Evolutionary conservation across 306 rosid species (phyloP), one percentile per base, ranked within the genome.

Genomic region (Prunus padus): DNA sequence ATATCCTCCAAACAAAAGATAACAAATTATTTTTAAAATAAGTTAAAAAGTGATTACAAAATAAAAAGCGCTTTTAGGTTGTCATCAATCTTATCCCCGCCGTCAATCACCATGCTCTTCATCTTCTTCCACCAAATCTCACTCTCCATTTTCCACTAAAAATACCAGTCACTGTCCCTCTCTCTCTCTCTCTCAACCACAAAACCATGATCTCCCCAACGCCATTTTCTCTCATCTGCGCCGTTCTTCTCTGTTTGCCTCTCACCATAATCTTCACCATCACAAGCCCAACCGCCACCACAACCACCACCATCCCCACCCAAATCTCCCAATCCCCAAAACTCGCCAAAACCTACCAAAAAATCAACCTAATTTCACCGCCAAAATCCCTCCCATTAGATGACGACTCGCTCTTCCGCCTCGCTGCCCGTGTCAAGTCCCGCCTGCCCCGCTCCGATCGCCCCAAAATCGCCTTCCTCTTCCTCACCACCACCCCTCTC

Each of bases 391-490:
- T 55, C 1, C 78, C 81, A 0, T 65, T 64, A 11, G 84, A 85
- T 5, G 96, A 90, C 2, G 80, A 61, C 2, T 28, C 46, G 0
- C 79, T 92, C 1, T 46, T 86, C 76, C 63, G 72, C 2, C 5
- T 69, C 4, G 90, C 96, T 1, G 45, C 89, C 16, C 65, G 30
- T 3, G 89, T 80, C 5, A 84, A 84, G 4, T 62, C 82, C 14
- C 77, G 79, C 81, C 4, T 77, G 47, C 18, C 30, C 3, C 0
- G 64, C 50, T 15, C 77, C 87, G 0, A 76, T 22, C n/a, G 19
- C 3, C 67, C 76, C 2, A 88, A 88, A 23, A 46, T 90, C 15
- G 96, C 94, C 2, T 88, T 90, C 84, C 76, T 88, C 89, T 90
- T 90, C 72, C 79, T 90, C 49, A 93, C 96, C 23, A 87, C 79